Conservation (phyloP, 2,329 filamentous ascomycete genomes). For the Aureobasidium sp. region DNA sequence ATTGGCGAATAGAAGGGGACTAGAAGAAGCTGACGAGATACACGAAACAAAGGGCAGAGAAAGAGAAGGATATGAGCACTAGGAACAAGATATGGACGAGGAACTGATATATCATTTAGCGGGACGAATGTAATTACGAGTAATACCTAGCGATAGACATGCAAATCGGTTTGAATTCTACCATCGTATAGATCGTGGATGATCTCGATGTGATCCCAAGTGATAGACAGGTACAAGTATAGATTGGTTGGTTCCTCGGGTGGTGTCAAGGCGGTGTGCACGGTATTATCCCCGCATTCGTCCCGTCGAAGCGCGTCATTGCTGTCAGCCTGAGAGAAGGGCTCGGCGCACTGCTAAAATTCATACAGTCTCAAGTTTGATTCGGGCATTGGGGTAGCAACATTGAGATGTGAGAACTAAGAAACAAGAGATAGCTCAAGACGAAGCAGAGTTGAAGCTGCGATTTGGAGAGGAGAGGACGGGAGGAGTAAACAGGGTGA, state of each 20-base stretch:
- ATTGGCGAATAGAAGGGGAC: not conserved
- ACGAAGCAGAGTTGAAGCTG: not conserved
- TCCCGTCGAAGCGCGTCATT: constrained; percentile 2
- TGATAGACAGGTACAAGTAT: not conserved
- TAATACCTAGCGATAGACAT: constrained; percentile 6
- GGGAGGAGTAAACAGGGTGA: not conserved
- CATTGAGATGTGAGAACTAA: not conserved
- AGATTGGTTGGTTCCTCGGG: not conserved
- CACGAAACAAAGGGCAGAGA: not conserved
- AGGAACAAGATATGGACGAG: not conserved
- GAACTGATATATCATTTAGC: not conserved
- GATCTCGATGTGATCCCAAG: not conserved
- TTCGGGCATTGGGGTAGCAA: not conserved
- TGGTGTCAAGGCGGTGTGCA: not conserved
- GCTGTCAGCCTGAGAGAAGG: not conserved
- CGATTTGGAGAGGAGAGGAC: too few species aligned
- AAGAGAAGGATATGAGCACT: not conserved
- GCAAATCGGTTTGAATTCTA: not conserved
- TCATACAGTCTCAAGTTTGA: not conserved
- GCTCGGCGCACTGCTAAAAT: constrained; percentile 3
- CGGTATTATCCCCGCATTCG: constrained; percentile 3
- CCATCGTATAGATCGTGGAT: not conserved
- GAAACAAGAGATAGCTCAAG: not conserved
- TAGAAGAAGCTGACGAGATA: not conserved
- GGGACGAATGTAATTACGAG: constrained; percentile 2